Conservation (phyloP, 148 eudicot species). For the Bassia scoparia region DNA sequence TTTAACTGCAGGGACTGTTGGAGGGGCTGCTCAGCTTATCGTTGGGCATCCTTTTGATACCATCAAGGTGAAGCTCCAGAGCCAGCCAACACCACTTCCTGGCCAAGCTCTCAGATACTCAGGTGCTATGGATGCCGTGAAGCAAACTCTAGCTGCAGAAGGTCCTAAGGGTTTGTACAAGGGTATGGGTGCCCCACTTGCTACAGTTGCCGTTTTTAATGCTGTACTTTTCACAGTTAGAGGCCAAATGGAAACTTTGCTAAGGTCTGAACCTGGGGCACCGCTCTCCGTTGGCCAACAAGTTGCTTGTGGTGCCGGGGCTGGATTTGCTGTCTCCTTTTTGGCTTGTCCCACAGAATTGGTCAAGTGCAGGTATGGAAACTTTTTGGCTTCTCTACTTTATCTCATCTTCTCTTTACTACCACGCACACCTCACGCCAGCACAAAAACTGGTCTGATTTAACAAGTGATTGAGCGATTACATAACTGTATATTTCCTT, state of each 20-base stretch:
- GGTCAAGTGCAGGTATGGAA: constrained; percentile 79
- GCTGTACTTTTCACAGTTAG: constrained; percentile 83
- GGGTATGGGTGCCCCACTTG: constrained; percentile 99
- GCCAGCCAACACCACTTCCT: constrained; percentile 83
- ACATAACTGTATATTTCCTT: background rate
- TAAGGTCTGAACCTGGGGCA: constrained; percentile 66
- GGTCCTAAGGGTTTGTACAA: constrained; percentile 83
- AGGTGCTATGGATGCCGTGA: constrained; percentile 89
- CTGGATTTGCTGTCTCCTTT: constrained; percentile 85
- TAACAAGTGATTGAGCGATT: background rate
- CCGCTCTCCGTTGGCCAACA: constrained; percentile 78
- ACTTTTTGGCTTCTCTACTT: constrained; percentile 6
- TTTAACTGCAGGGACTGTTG: constrained; percentile 83
- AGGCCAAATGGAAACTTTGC: constrained; percentile 74
- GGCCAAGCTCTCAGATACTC: constrained; percentile 75
- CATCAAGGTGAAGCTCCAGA: constrained; percentile 96
- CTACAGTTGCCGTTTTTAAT: constrained; percentile 91
- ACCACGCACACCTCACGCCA: too few relatives aligned
- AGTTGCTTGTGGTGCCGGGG: constrained; percentile 74
- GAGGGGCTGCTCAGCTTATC: constrained; percentile 87
- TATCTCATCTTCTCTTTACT: background rate
- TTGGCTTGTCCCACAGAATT: constrained; percentile 92
- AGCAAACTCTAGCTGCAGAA: constrained; percentile 83
- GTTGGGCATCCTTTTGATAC: constrained; percentile 97
- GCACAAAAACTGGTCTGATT: background rate